Conservation (phyloP, 768 basidiomycete species). For the Neoboletus magnificus region DNA sequence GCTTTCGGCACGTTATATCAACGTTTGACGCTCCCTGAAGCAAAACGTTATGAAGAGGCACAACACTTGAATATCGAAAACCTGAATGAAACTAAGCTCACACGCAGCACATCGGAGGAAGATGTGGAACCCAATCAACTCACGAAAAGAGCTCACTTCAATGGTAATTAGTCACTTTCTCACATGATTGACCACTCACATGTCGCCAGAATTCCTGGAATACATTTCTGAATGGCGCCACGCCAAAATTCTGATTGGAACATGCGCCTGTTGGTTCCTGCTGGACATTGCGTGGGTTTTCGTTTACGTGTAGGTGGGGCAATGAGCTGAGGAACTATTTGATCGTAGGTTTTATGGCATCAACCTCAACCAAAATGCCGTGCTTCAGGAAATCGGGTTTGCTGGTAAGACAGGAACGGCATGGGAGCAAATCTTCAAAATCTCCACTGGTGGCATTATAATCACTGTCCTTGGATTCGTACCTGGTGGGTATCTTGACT, state of each 20-base stretch:
- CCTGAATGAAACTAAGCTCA: constrained; percentile 31
- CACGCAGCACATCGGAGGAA: not conserved
- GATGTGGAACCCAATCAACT: constrained; percentile 16
- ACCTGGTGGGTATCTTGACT: constrained; percentile 45
- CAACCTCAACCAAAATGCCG: constrained; percentile 71
- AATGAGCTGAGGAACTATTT: not conserved
- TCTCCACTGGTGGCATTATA: constrained; percentile 66
- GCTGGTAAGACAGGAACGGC: constrained; percentile 53
- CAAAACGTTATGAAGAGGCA: constrained; percentile 50
- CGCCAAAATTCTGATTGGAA: constrained; percentile 62
- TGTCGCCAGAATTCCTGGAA: constrained; percentile 47
- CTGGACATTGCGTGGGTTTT: constrained; percentile 60
- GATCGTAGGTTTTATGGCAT: constrained; percentile 69
- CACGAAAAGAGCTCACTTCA: constrained; percentile 49
- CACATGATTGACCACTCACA: not conserved
- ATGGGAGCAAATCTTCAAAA: constrained; percentile 65
- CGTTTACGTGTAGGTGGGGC: not conserved
- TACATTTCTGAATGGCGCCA: constrained; percentile 79
- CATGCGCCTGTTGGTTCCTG: constrained; percentile 69
- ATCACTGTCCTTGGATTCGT: constrained; percentile 75
- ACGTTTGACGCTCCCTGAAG: constrained; percentile 70
- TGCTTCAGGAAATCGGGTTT: constrained; percentile 71
- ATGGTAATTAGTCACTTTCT: constrained; percentile 31
- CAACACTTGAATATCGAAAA: constrained; percentile 29
- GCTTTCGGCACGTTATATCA: constrained; percentile 74